Conservation (phyloP, 768 basidiomycete genomes). For the Pluteus cervinus region DNA sequence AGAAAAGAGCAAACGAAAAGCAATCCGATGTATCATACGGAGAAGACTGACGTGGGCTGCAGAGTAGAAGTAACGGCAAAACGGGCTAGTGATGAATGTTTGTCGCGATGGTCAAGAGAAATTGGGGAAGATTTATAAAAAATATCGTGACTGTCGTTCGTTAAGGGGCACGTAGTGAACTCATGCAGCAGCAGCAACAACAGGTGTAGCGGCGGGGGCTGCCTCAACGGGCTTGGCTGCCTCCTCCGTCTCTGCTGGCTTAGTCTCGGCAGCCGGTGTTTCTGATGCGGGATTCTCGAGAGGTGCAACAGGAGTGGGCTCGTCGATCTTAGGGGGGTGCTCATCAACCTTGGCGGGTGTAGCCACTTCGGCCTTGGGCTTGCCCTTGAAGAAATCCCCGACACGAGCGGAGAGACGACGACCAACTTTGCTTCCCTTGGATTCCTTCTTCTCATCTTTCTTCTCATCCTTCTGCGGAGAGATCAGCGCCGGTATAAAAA, state of each 20-base stretch:
- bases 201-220: conserved; percentile 49
- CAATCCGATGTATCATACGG: conserved; percentile 55
- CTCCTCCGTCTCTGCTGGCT: conserved; percentile 36
- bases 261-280: conserved; percentile 29
- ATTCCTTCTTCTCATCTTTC: conserved; percentile 40
- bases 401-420: conserved; percentile 85
- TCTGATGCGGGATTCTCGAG: conserved; percentile 72
- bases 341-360: conserved; percentile 82
- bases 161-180: conserved; percentile 21
- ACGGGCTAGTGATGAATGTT: conserved; percentile 19
- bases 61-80: conserved; percentile 29
- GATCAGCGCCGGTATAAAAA: conserved; percentile 1
- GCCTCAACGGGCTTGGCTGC: conserved; percentile 37
- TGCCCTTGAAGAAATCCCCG: conserved; percentile 76
- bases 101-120: conserved; percentile 19
- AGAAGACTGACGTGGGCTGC: conserved; percentile 28
- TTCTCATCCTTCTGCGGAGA: conserved; percentile 32
- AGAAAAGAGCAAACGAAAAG: conserved; percentile 43
- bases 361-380: conserved; percentile 56
- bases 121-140: conserved; percentile 15
- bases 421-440: conserved; percentile 56
- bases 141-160: conserved; percentile 42
- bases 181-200: conserved; percentile 81
- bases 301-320: conserved; percentile 76
- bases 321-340: conserved; percentile 84